phyloP scores from a whole-genome alignment of 495 filamentous ascomycete genomes.

The Chaetomium tenue region DNA sequence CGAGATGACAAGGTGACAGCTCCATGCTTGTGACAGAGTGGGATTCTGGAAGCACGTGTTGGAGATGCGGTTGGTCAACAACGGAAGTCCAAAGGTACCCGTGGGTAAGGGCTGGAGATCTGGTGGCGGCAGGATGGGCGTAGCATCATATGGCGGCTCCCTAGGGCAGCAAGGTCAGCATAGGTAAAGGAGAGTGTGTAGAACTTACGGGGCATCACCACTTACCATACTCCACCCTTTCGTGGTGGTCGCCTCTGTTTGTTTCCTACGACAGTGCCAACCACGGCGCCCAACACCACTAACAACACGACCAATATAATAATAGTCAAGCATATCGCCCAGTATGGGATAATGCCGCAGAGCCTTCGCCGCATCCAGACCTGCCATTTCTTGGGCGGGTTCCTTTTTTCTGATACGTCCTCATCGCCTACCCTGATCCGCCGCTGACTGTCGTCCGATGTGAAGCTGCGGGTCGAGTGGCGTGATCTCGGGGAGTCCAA shows the following conservation, averaged over 20 bases:
- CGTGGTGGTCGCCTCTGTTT: conserved; percentile 31
- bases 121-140: conserved; percentile 57
- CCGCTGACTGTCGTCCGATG: conserved; percentile 45
- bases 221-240: conserved; percentile 33
- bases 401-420: conserved; percentile 44
- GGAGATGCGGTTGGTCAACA: conserved; percentile 54
- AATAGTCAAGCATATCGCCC: conserved; percentile 60
- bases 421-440: conserved; percentile 43
- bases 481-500: conserved; percentile 54
- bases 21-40: conserved; percentile 65
- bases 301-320: conserved; percentile 58
- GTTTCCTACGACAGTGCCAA: conserved; percentile 39
- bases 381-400: conserved; percentile 54
- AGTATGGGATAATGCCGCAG: conserved; percentile 65
- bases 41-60: conserved; percentile 64
- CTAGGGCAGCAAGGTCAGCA: conserved; percentile 30
- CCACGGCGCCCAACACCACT: conserved; percentile 60
- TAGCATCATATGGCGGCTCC: conserved; percentile 59
- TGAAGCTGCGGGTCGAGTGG: conserved; percentile 50
- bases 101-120: conserved; percentile 60
- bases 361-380: conserved; percentile 55
- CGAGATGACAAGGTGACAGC: conserved; percentile 52
- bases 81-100: conserved; percentile 63
- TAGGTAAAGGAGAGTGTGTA: background rate
- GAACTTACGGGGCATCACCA: background rate